Percentiles rank a stretch among this genome's conserved stretches.
phyloP scores from a whole-genome alignment of 2,329 filamentous ascomycete genomes.

The Paraconiothyrium brasiliense region DNA sequence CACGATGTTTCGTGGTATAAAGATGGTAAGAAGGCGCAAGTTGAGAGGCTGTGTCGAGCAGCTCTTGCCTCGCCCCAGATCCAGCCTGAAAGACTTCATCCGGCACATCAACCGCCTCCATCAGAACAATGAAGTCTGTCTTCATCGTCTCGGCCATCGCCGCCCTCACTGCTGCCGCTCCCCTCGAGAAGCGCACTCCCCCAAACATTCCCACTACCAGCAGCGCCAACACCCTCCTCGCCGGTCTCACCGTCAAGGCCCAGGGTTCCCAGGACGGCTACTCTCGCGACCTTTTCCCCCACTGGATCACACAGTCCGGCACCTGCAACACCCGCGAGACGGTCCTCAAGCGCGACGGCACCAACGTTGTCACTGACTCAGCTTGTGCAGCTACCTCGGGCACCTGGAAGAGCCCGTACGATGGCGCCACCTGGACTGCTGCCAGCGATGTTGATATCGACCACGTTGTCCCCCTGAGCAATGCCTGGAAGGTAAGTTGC shows the following conservation, averaged over 20 bases:
- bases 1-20: constrained; percentile 25
- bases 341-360: constrained; percentile 78
- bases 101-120: constrained; percentile 3
- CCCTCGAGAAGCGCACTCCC: constrained; percentile 52
- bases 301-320: constrained; percentile 70
- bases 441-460: constrained; percentile 81
- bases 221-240: constrained; percentile 67
- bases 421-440: constrained; percentile 74
- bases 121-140: constrained; percentile 41
- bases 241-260: constrained; percentile 65
- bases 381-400: constrained; percentile 73
- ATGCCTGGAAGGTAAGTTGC: constrained; percentile 75
- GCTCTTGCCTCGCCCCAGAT: not conserved
- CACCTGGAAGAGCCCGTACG: constrained; percentile 76
- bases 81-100: not conserved
- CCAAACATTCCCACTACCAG: constrained; percentile 71
- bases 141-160: constrained; percentile 32
- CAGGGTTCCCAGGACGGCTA: constrained; percentile 67
- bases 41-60: constrained; percentile 4
- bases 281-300: constrained; percentile 73
- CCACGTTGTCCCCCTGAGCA: constrained; percentile 82
- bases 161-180: constrained; percentile 39
- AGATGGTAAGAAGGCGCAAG: constrained; percentile 17
- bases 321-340: constrained; percentile 76
- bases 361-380: constrained; percentile 65